Evolutionary conservation across 192 early-diverging fungal genomes (phyloP).

Genomic region (Podochytrium sp.): DNA sequence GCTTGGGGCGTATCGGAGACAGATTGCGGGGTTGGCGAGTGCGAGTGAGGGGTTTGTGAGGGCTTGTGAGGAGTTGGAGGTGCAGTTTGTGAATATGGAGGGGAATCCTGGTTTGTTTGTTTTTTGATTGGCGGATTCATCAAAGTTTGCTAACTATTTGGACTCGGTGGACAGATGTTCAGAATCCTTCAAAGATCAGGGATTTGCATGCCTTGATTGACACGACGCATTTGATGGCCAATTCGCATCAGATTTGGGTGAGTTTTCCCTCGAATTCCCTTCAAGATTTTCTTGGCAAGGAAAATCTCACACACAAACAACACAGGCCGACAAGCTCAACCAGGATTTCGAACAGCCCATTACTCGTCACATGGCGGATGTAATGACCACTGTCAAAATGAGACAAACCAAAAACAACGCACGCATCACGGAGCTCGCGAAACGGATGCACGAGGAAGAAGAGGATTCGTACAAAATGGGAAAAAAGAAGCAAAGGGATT

Average conservation of each 20-base stretch:
- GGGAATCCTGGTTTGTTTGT: constrained; percentile 19
- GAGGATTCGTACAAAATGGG: constrained; percentile 46
- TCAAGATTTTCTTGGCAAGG: neutral
- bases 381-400: constrained; percentile 25
- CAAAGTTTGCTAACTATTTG: too few relatives aligned
- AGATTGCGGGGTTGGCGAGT: constrained; percentile 49
- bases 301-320: neutral
- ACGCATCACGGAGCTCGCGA: constrained; percentile 45
- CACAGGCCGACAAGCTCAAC: constrained; percentile 45
- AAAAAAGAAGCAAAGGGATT: constrained; percentile 56
- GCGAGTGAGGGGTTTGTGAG: constrained; percentile 58
- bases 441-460: constrained; percentile 50
- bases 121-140: too few relatives aligned
- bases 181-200: neutral
- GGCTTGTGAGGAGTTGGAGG: constrained; percentile 49
- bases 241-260: constrained; percentile 57
- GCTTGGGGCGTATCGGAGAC: constrained; percentile 42
- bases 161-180: neutral
- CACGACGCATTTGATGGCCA: constrained; percentile 53
- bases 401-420: constrained; percentile 48
- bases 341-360: constrained; percentile 55
- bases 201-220: constrained; percentile 48
- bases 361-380: constrained; percentile 36
- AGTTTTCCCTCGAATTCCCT: constrained; percentile 14
- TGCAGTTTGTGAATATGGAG: constrained; percentile 25